phyloP scores from a whole-genome alignment of 2,329 filamentous ascomycete species.

The Trichoderma atrobrunneum region DNA sequence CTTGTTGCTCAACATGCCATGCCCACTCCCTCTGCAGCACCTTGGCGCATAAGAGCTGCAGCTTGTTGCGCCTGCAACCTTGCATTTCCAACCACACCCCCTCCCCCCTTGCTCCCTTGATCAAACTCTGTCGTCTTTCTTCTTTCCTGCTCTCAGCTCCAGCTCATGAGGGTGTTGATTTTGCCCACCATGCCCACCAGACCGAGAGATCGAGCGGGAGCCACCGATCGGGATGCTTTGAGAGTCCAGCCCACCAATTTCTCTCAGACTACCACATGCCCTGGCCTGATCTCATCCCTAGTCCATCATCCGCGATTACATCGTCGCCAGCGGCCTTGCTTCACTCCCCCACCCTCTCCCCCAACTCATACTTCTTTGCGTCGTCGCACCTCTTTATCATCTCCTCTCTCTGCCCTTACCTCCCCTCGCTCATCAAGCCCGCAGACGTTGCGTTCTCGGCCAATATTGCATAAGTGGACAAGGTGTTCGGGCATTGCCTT shows the following conservation, averaged over 20 bases:
- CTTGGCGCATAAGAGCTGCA: slow-evolving; percentile 16
- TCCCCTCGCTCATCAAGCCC: neutral
- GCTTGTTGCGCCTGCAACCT: slow-evolving; percentile 16
- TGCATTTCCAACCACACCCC: slow-evolving; percentile 12
- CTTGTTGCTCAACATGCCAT: slow-evolving; percentile 10
- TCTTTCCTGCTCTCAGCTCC: neutral
- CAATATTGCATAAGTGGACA: slow-evolving; percentile 11
- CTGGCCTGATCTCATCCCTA: slow-evolving; percentile 8
- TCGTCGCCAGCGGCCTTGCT: slow-evolving; percentile 12
- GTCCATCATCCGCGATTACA: slow-evolving; percentile 5
- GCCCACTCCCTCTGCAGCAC: slow-evolving; percentile 8
- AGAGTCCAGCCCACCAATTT: neutral
- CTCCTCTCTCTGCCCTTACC: slow-evolving; percentile 5
- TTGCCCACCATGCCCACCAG: slow-evolving; percentile 5
- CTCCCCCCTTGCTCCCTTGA: slow-evolving; percentile 5
- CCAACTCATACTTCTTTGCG: slow-evolving; percentile 8
- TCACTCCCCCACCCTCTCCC: slow-evolving; percentile 9
- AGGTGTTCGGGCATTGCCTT: slow-evolving; percentile 12
- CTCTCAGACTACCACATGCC: slow-evolving; percentile 12
- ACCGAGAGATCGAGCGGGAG: slow-evolving; percentile 23
- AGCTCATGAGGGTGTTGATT: neutral
- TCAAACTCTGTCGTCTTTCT: slow-evolving; percentile 2
- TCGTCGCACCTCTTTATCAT: slow-evolving; percentile 17
- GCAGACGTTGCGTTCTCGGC: slow-evolving; percentile 1
- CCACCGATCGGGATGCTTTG: slow-evolving; percentile 19